Evolutionary conservation across 2,329 filamentous ascomycete genomes (phyloP), one percentile per base, ranked within the genome.

Genomic region (Lachnellula hyalina): DNA sequence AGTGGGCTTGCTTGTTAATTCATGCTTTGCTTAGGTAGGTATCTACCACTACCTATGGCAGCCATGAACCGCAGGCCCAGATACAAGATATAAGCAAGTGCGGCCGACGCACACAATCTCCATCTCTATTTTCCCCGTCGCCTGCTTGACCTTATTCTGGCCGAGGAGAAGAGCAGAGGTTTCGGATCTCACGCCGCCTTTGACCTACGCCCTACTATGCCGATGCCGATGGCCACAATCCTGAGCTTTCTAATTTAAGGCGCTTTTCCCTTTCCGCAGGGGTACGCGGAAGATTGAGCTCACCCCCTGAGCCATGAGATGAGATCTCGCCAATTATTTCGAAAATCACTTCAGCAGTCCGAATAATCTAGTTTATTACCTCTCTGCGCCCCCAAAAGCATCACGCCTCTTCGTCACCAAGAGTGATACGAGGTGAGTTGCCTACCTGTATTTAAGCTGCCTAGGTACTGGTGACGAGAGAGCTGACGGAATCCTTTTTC

Each of bases 401-500:
- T 42, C 6, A 35, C 15, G 12, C 28, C 35, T 21, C 41, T 12
- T 23, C 41, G 36, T 40, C 36, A 40, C 17, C 12, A n/a, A 17
- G 36, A 40, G 14, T 9, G 34, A 42, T 45, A 25, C 44, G 17
- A 52, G 38, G 42, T 51, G 7, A 23, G 47, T 44, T 49, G 53
- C 53, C 45, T 52, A 28, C 28, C 9, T 6, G 8, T 25, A 42
- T 52, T 49, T 47, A 36, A 40, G 54, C 19, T 57, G 55, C 55
- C 57, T 58, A 48, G 35, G 54, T 54, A 47, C 21, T 21, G 4
- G 21, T 52, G 49, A 57, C 56, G 54, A 57, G 21, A 46, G 38
- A 55, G 56, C 57, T 65, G 56, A 65, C 51, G 55, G 54, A 55
- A 59, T 44, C 17, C 49, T 51, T 15, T 19, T 28, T 46, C n/a